Conservation (phyloP, 2,329 filamentous ascomycete species). For the Phyllosticta citriasiana region DNA sequence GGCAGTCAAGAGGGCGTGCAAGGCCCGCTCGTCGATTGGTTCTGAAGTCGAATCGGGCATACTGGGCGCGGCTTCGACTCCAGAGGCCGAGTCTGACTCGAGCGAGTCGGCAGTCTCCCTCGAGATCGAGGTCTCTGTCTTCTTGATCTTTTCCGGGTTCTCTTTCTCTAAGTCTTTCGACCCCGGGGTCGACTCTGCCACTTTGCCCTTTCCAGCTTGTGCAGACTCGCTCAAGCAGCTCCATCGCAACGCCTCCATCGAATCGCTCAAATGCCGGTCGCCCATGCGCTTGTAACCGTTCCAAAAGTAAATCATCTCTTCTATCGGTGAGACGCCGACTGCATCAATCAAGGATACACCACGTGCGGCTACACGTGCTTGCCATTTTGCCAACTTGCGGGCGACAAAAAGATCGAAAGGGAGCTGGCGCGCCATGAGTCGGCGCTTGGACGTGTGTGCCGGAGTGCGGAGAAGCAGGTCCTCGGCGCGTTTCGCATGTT, state of each 20-base stretch:
- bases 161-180: slow-evolving; percentile 21
- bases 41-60: slow-evolving; percentile 23
- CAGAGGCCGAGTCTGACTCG: slow-evolving; percentile 38
- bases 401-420: slow-evolving; percentile 81
- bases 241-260: slow-evolving; percentile 56
- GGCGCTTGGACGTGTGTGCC: slow-evolving; percentile 69
- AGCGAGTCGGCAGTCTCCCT: background rate
- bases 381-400: slow-evolving; percentile 83
- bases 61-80: slow-evolving; percentile 28
- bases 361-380: slow-evolving; percentile 59
- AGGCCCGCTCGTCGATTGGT: slow-evolving; percentile 50
- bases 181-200: slow-evolving; percentile 35
- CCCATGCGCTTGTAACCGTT: slow-evolving; percentile 79
- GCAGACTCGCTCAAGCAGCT: slow-evolving; percentile 23
- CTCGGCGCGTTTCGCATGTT: slow-evolving; percentile 44
- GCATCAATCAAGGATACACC: slow-evolving; percentile 62
- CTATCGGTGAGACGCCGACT: slow-evolving; percentile 66
- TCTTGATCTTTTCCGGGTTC: background rate
- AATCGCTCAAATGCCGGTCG: slow-evolving; percentile 51
- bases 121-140: background rate
- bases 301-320: slow-evolving; percentile 94
- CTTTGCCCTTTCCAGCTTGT: slow-evolving; percentile 32
- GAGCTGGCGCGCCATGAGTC: slow-evolving; percentile 78
- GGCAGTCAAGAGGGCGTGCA: slow-evolving; percentile 56
- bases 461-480: slow-evolving; percentile 63